Base-by-base conservation (phyloP, 75 land plant genomes). In the Sequoia sempervirens region DNA sequence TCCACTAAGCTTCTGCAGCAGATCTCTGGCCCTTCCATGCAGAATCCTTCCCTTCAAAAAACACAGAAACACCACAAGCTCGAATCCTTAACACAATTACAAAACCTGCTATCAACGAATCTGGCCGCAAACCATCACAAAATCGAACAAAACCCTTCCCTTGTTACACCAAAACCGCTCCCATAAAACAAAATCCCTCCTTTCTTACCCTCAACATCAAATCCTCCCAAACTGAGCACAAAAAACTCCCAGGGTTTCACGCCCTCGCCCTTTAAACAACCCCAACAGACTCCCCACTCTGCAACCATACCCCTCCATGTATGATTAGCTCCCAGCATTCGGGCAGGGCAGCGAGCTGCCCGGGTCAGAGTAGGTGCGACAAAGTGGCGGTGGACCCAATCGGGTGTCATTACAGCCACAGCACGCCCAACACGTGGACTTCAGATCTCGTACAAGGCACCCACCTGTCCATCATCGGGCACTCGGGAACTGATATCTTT, bases 1-100 rank as follows among this genome's bases (percentile, higher is more conserved):
- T 61, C 75, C 36, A 47, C 54, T 20, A 82, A 78, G 50, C 82
- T 76, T 14, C 83, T 90, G 28, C 85, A 85, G 78, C 90, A 90
- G 9, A 92, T 87, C 82, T 90, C 93, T 52, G 88, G 84, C 88
- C 91, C 91, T 40, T 66, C 83, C 83, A 82, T 70, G 6, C 76
- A 41, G 34, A 20, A 11, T 23, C 50, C 69, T 47, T 13, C 46
- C 46, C 41, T 36, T 78, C 80, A 36, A 36, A 43, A 40, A 28
- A 78, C 7, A 18, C 36, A 76, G 15, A 76, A 80, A 23, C 54
- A 45, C n/a, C 10, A 20, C 68, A 52, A 47, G 7, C 18, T 37
- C 34, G 0, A 32, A 17, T 0, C 82, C 58, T 3, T 0, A n/a
- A 40, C 26, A 26, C 64, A 58, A 58, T 58, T 58, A 3, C 64